Evolutionary conservation across 176 grass and related monocot genomes (phyloP).

Genomic region (Aegilops umbellulata): DNA sequence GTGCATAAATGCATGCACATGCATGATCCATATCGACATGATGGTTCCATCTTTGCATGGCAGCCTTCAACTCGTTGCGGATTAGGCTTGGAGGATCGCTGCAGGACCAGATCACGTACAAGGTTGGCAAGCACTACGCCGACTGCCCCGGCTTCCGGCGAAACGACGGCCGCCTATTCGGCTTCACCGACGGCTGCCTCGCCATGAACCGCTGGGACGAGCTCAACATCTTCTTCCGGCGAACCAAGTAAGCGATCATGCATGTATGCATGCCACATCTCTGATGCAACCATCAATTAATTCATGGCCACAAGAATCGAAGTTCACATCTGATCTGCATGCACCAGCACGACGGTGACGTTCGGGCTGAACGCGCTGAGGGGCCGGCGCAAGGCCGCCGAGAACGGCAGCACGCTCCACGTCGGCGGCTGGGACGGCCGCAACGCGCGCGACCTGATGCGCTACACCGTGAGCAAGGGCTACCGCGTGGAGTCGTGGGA

Average conservation of each 20-base stretch:
- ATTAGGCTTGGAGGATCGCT: slow-evolving; percentile 61
- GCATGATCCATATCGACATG: neutral
- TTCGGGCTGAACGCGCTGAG: slow-evolving; percentile 65
- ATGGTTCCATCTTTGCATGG: neutral
- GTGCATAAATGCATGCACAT: neutral
- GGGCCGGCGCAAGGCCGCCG: slow-evolving; percentile 33
- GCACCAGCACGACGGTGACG: slow-evolving; percentile 42
- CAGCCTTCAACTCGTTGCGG: slow-evolving; percentile 52
- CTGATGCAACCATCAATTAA: neutral
- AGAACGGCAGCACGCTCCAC: slow-evolving; percentile 24
- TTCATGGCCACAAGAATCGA: neutral
- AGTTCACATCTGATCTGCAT: neutral
- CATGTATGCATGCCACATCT: neutral
- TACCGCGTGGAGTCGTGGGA: slow-evolving; percentile 63
- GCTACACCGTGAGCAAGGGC: slow-evolving; percentile 40
- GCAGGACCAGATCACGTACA: slow-evolving; percentile 57
- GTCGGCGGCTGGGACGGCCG: slow-evolving; percentile 38
- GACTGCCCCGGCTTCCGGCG: slow-evolving; percentile 30
- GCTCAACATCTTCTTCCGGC: slow-evolving; percentile 50
- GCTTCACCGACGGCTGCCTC: slow-evolving; percentile 53
- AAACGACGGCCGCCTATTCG: slow-evolving; percentile 38
- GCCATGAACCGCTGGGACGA: slow-evolving; percentile 49
- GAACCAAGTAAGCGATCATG: slow-evolving; percentile 37
- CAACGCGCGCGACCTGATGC: slow-evolving; percentile 55
- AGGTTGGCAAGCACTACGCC: slow-evolving; percentile 15